Percentiles rank a stretch among this genome's conserved stretches.
Evolutionary conservation across 2,329 filamentous ascomycete species (phyloP).

Genomic region (Stagonosporopsis vannaccii): DNA sequence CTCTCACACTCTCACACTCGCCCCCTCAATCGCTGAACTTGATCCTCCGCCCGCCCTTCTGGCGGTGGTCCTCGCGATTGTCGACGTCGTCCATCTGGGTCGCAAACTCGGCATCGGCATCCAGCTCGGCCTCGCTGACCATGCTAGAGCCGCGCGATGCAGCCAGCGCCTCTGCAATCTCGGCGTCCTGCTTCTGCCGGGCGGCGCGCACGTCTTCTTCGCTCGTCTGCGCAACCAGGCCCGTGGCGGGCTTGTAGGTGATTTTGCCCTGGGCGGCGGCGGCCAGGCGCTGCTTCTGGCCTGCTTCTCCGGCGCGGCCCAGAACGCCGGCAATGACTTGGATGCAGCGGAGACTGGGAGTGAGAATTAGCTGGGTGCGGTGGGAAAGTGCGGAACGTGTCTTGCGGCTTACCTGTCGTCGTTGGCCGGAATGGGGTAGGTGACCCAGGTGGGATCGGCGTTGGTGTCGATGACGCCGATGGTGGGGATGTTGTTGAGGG

Average conservation of each 20-base stretch:
- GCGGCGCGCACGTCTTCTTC: constrained; percentile 14
- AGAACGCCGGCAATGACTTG: constrained; percentile 85
- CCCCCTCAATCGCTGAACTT: constrained; percentile 18
- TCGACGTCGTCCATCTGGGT: constrained; percentile 34
- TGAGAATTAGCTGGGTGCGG: not conserved
- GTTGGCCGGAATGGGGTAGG: constrained; percentile 95
- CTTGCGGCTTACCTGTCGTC: constrained; percentile 78
- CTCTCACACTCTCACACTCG: not conserved
- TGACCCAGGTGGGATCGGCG: constrained; percentile 89
- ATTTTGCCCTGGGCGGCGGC: constrained; percentile 68
- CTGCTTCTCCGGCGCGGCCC: constrained; percentile 81
- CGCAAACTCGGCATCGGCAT: constrained; percentile 1
- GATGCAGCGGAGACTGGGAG: constrained; percentile 79
- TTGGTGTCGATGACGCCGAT: constrained; percentile 96
- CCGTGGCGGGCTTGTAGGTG: constrained; percentile 57
- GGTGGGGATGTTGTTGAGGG: constrained; percentile 84
- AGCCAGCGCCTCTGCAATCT: not conserved
- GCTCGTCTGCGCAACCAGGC: constrained; percentile 28
- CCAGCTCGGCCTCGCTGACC: no score
- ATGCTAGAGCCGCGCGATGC: no score
- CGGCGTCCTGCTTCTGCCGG: not conserved
- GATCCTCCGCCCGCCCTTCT: constrained; percentile 30
- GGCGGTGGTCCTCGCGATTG: constrained; percentile 33
- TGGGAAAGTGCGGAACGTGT: constrained; percentile 5
- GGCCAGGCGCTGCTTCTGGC: constrained; percentile 71